These are phyloP conservation scores for Saturnispora gosingensis DNA, from an alignment of 805 yeast species.

Conservation along the genomic window DNA sequence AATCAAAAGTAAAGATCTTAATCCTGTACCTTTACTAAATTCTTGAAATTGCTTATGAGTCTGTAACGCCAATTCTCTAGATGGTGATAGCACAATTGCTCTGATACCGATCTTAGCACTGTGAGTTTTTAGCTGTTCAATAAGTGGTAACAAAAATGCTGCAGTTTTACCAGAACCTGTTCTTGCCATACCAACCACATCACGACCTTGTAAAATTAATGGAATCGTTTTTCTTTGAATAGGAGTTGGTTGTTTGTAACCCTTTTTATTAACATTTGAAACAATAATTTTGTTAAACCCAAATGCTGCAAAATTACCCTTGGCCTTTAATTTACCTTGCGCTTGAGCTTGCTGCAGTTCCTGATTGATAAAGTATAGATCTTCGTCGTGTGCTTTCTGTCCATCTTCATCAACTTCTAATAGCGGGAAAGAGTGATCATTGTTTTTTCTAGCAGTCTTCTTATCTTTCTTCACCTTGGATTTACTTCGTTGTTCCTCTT, in stretches of 20 bases:
- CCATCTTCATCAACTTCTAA: constrained; percentile 37
- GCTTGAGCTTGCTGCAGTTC: constrained; percentile 21
- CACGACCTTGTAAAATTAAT: constrained; percentile 73
- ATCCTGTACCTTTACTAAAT: constrained; percentile 73
- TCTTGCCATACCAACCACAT: constrained; percentile 98
- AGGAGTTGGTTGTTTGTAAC: constrained; percentile 94
- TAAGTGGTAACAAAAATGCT: constrained; percentile 84
- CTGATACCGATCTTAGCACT: constrained; percentile 83
- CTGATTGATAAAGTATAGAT: constrained; percentile 12
- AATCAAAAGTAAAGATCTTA: constrained; percentile 70
- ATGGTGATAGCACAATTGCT: constrained; percentile 85
- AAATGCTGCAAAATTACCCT: constrained; percentile 80
- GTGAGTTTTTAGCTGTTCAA: constrained; percentile 77
- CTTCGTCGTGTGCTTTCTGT: constrained; percentile 12
- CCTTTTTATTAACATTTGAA: constrained; percentile 67
- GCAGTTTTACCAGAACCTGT: constrained; percentile 99
- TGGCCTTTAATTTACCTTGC: constrained; percentile 42
- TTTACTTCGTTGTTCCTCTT: constrained; percentile 10
- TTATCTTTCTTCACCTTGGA: constrained; percentile 13
- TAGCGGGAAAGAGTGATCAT: constrained; percentile 25
- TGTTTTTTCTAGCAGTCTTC: background rate
- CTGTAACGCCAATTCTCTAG: constrained; percentile 93
- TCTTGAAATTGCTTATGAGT: constrained; percentile 85
- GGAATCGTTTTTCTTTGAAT: constrained; percentile 96
- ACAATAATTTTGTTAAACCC: constrained; percentile 71